Conservation (phyloP, 306 rosid species). For the Mimosa bimucronata region DNA sequence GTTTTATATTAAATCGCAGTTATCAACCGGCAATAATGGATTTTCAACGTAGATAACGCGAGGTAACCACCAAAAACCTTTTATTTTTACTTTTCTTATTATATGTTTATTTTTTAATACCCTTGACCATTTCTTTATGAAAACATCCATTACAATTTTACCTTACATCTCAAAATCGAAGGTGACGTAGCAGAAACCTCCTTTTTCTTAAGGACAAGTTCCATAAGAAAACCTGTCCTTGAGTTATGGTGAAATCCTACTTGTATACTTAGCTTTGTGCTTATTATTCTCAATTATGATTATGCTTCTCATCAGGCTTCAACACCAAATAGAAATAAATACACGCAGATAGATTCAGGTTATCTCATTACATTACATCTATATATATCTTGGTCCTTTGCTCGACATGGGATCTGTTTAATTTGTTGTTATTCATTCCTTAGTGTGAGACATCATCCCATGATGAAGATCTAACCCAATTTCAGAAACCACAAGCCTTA, state of each 20-base stretch:
- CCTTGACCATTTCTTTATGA: neutral
- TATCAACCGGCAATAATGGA: neutral
- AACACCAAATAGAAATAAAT: neutral
- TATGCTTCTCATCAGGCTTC: neutral
- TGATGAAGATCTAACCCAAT: too few relatives aligned
- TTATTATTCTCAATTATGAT: neutral
- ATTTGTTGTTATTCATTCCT: too few relatives aligned
- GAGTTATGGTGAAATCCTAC: too few relatives aligned
- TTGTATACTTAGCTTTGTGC: too few relatives aligned
- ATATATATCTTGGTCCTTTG: too few relatives aligned
- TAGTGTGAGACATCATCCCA: too few relatives aligned
- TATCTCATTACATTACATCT: constrained; percentile 7
- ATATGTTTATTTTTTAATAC: neutral
- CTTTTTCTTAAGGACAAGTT: too few relatives aligned
- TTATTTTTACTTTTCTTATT: too few relatives aligned
- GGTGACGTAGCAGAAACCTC: neutral
- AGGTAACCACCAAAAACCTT: too few relatives aligned
- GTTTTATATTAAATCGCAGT: neutral
- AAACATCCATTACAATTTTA: neutral
- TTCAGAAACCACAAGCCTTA: constrained; percentile 36
- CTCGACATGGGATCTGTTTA: too few relatives aligned
- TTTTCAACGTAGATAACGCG: too few relatives aligned
- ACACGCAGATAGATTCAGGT: constrained; percentile 25
- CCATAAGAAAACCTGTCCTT: too few relatives aligned
- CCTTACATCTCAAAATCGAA: neutral